These are phyloP conservation scores for Arachis monticola DNA, from an alignment of 331 rosid genomes.

Conservation along the genomic window DNA sequence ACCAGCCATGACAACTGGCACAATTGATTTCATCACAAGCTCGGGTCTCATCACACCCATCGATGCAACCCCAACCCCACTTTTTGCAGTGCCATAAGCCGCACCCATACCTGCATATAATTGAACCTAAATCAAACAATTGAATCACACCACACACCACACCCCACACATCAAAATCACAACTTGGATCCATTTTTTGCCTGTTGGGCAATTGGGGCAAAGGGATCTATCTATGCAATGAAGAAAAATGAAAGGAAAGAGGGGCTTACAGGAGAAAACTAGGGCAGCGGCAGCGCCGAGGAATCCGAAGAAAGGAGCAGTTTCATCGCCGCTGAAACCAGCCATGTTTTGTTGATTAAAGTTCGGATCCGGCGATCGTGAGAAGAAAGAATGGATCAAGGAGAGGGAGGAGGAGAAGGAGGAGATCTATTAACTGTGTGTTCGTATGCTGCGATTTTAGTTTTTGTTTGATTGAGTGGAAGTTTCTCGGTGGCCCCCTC, in stretches of 20 bases:
- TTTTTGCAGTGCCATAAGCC: slow-evolving; percentile 79
- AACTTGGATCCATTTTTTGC: neutral
- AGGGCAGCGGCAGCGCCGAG: slow-evolving; percentile 76
- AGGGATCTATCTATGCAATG: neutral
- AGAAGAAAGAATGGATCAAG: neutral
- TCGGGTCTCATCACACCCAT: slow-evolving; percentile 84
- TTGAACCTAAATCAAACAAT: neutral
- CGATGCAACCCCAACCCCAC: slow-evolving; percentile 79
- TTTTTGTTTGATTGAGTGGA: neutral
- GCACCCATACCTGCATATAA: slow-evolving; percentile 63
- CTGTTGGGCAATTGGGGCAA: neutral
- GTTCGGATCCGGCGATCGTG: neutral
- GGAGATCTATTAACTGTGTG: slow-evolving; percentile 21
- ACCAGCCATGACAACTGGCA: slow-evolving; percentile 84
- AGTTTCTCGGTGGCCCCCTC: slow-evolving; percentile 3
- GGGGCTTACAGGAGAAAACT: slow-evolving; percentile 56
- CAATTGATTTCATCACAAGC: slow-evolving; percentile 74
- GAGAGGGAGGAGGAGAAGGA: slow-evolving; percentile 7
- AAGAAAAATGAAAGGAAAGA: neutral
- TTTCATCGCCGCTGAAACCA: slow-evolving; percentile 75
- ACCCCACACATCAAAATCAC: slow-evolving; percentile 7
- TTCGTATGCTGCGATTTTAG: neutral
- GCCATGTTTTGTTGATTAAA: slow-evolving; percentile 27
- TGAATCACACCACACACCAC: neutral
- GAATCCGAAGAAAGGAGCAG: slow-evolving; percentile 75